Percentiles rank a stretch among this genome's conserved stretches.
These are phyloP conservation scores for Berkeleyomyces basicola DNA, from an alignment of 2,329 filamentous ascomycete genomes.

Conservation along the genomic window DNA sequence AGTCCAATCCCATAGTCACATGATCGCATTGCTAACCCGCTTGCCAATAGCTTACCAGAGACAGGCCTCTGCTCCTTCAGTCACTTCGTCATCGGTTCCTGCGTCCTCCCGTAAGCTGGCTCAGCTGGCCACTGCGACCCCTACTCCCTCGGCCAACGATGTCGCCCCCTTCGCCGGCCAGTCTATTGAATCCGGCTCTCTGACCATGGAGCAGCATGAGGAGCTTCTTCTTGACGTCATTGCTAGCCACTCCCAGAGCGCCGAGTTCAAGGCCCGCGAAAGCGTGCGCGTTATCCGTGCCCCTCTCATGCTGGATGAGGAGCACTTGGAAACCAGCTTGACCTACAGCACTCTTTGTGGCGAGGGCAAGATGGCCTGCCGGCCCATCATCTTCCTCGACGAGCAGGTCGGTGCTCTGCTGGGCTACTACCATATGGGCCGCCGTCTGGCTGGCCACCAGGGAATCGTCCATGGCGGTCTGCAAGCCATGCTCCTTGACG, in stretches of 20 bases:
- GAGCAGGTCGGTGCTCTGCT: constrained; percentile 12
- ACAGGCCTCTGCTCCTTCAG: not conserved
- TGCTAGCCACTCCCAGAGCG: constrained; percentile 5
- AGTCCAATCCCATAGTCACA: not conserved
- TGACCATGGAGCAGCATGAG: constrained; percentile 9
- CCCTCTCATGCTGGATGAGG: constrained; percentile 12
- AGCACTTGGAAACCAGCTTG: constrained; percentile 11
- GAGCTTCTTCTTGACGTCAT: constrained; percentile 13
- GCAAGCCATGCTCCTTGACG: constrained; percentile 82
- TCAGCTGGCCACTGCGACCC: constrained; percentile 7
- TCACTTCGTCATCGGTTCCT: not conserved
- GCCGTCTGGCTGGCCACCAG: constrained; percentile 72
- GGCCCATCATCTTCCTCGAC: constrained; percentile 13
- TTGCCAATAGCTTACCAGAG: constrained; percentile 2
- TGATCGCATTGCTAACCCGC: not conserved
- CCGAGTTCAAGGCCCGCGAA: constrained; percentile 10
- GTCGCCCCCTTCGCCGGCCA: constrained; percentile 7
- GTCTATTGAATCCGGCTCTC: constrained; percentile 3
- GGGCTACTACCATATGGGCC: constrained; percentile 33
- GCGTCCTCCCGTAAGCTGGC: constrained; percentile 5
- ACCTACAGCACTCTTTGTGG: constrained; percentile 10
- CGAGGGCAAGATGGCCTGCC: constrained; percentile 12
- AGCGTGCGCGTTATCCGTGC: constrained; percentile 12
- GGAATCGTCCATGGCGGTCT: constrained; percentile 83
- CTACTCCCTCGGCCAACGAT: constrained; percentile 1